Percentiles rank a stretch among this genome's conserved stretches.
Conservation (phyloP, 148 eudicot genomes). For the Oxyria digyna region DNA sequence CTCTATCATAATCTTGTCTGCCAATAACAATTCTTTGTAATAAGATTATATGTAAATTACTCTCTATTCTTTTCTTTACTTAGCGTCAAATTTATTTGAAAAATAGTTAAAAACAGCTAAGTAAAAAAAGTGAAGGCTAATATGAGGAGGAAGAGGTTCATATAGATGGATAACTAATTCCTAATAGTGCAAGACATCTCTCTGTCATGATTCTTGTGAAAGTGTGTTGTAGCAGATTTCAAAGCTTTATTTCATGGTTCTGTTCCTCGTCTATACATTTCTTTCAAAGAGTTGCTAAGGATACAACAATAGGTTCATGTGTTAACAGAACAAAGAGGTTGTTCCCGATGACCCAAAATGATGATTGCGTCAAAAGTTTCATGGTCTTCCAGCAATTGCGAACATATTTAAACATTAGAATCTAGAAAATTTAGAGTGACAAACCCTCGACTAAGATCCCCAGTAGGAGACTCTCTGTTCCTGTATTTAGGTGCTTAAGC, state of each 20-base stretch:
- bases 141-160: not conserved
- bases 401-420: no score
- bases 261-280: not conserved
- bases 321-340: no score
- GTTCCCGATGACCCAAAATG: no score
- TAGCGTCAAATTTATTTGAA: not conserved
- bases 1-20: not conserved
- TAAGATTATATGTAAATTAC: not conserved
- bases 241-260: not conserved
- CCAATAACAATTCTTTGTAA: not conserved
- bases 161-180: not conserved
- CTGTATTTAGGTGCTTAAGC: constrained; percentile 7
- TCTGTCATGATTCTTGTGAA: not conserved
- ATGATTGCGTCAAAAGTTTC: no score
- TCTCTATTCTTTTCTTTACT: not conserved
- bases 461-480: constrained; percentile 7
- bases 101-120: not conserved
- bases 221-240: not conserved
- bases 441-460: constrained; percentile 10
- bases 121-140: not conserved
- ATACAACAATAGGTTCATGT: no score
- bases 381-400: no score
- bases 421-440: not conserved
- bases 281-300: not conserved
- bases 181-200: not conserved